Evolutionary conservation across 2,329 filamentous ascomycete genomes (phyloP), one percentile per base, ranked within the genome.

Genomic region (Aureobasidium pullulans): DNA sequence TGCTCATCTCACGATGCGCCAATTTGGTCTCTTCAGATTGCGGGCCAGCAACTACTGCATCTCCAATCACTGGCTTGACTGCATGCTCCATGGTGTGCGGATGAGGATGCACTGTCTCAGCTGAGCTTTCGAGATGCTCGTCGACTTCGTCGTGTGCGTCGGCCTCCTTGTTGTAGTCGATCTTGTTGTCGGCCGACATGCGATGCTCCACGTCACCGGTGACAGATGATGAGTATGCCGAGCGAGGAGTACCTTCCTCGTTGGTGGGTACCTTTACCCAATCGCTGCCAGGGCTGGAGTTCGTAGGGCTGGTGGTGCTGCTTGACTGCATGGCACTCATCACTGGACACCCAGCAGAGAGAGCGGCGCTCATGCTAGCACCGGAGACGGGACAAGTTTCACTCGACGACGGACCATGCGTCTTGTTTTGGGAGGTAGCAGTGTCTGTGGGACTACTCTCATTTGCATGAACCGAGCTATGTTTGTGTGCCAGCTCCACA

Each of bases 1-100:
- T 62, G 54, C 69, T 70, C 73, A 75, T 74, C 65, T 75, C 73
- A 63, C 71, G 68, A 53, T 71, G 67, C 49, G 72, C 72, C 62
- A 66, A 31, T 47, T 62, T 65, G 31, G 70, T 69, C 66, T 74
- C 71, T 34, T 70, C 64, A 29, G 65, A 67, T 28, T 62, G 61
- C 9, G 69, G 62, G 15, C 66, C 62, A n/a, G 66, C 66, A 5
- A 67, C 73, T 13, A 73, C 70, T 23, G 72, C 73, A 54, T 75
- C 68, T 28, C 73, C 73, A 19, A 69, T 61, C 6, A 56, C 60
- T 6, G 71, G 70, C 40, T 66, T 58, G 29, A 73, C 67, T 0
- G 63, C 59, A 43, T 67, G 52, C 61, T 73, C 71, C 62, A 67
- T 68, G 40, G 69, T 64, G 52, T 72, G 65, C 29, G 70, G 66